These are phyloP conservation scores for Amniculicola lignicola DNA, from an alignment of 495 filamentous ascomycete genomes.

Conservation along the genomic window DNA sequence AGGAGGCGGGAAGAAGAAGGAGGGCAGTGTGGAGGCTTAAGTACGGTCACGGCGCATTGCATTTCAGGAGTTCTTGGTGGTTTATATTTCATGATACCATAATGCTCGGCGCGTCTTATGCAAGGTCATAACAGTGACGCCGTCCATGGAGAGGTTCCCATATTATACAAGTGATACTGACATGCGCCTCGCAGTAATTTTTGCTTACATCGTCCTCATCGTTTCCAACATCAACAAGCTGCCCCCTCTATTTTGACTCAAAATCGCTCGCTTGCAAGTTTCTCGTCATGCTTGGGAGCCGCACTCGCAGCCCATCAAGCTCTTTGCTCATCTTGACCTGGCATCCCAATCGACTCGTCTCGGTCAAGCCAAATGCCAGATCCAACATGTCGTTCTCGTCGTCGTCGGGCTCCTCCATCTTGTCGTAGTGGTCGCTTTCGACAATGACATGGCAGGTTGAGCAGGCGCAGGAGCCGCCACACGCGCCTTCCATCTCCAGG, in stretches of 20 bases:
- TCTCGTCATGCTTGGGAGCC: constrained; percentile 86
- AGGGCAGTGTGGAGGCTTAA: constrained; percentile 26
- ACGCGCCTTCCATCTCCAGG: constrained; percentile 97
- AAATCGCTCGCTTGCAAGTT: constrained; percentile 97
- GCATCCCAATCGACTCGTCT: constrained; percentile 93
- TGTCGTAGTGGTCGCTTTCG: constrained; percentile 75
- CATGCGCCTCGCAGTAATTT: neutral
- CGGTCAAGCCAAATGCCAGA: constrained; percentile 89
- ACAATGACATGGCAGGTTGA: constrained; percentile 98
- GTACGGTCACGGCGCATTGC: neutral
- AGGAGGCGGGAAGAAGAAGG: constrained; percentile 55
- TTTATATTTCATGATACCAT: constrained; percentile 7
- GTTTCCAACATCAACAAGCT: neutral
- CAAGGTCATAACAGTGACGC: neutral
- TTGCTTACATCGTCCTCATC: neutral
- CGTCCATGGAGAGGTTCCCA: constrained; percentile 10
- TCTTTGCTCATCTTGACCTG: constrained; percentile 90
- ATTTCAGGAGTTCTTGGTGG: neutral
- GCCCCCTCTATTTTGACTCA: constrained; percentile 50
- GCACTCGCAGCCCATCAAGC: constrained; percentile 79
- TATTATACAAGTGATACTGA: constrained; percentile 6
- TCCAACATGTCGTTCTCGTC: constrained; percentile 99
- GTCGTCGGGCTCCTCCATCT: constrained; percentile 87
- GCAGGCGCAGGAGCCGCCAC: constrained; percentile 93
- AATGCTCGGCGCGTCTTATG: no score